Evolutionary conservation across 106 monocot genomes (phyloP), one percentile per base, ranked within the genome.

Genomic region (Platanthera guangdongensis): DNA sequence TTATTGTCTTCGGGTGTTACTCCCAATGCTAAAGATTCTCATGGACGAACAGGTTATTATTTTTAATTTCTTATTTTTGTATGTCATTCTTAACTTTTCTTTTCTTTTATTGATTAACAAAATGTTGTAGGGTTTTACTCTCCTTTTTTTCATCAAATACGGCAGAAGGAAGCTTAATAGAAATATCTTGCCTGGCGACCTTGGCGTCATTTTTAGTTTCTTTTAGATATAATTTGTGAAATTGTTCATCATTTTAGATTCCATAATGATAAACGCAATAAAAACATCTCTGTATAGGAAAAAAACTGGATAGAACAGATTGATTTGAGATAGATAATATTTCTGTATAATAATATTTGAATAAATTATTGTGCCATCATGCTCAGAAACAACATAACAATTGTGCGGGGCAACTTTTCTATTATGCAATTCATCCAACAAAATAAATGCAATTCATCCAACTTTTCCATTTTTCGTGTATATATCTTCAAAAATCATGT

Each of bases 41-140:
- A 85, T 45, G 88, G 88, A 19, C 22, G 88, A 72, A 88, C 88
- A 81, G 88, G 88, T 88, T 79, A 15, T 28, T 6, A 77, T 78
- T 57, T 48, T 76, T 52, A 74, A 75, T 7, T 63, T 49, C 30
- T 64, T 52, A 25, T n/a, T 68, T 70, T 13, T 39, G 39, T 39
- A 39, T 39, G 3, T 39, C 39, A 39, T 39, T 39, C 39, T 39
- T 39, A 39, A 2, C 39, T 39, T 39, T 39, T 39, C 39, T 39
- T 39, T 39, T 39, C 2, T 39, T 39, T 39, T 39, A 39, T 39
- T 39, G 2, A 39, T 39, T 39, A 39, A 39, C 39, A 39, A 39
- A 39, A 39, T 39, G 0, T 39, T 39, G 39, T 39, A 39, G 39
- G 39, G 39, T 39, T 39, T 25, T 60, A 18, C 7, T 60, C 19